Base-by-base conservation (phyloP, 2,329 filamentous ascomycete genomes). In the Calycina herbarum region DNA sequence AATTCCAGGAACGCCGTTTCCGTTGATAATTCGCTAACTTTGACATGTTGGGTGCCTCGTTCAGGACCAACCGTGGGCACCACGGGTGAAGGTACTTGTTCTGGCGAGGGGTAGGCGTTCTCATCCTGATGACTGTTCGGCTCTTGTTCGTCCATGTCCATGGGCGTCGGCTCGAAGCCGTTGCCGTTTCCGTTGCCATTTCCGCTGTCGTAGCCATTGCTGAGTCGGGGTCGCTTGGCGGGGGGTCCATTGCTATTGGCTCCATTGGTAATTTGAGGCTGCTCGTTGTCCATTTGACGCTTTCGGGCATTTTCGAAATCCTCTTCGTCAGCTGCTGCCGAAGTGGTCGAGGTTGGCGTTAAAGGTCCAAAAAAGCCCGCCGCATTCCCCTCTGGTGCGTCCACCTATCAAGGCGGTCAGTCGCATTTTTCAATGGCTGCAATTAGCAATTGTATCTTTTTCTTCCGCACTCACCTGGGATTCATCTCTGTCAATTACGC, bases 51-150 rank as follows among this genome's bases (percentile, higher is more conserved):
- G 10, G 86, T 89, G 75, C 84, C 86, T 73, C 86, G 83, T 35
- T 89, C 86, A 57, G 86, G 85, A 33, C 87, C 87, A 66, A 86
- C 84, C 65, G 86, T 89, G 72, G 79, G 83, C 51, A 82, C 78
- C 29, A 80, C 78, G 40, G 85, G 83, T 57, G 84, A 83, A 57
- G 82, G 79, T 66, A 83, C 82, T 67, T 76, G 74, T 63, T 76
- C 81, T 64, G 87, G 86, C 64, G 87, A 89, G 62, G 86, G 87
- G 73, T 89, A 89, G 72, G 86, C 86, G 76, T 89, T 85, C 73
- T 86, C 85, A 70, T 80, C 76, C 63, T 75, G 74, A 65, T 51
- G 45, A 24, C 45, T 24, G n/a, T 51, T 24, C n/a, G n/a, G n/a
- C 62, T 78, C 77, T 48, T 78, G 78, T 76, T 89, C 86, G 70